These are phyloP conservation scores for Oryza rufipogon DNA, from an alignment of 176 grass and related monocot genomes.

Conservation along the genomic window DNA sequence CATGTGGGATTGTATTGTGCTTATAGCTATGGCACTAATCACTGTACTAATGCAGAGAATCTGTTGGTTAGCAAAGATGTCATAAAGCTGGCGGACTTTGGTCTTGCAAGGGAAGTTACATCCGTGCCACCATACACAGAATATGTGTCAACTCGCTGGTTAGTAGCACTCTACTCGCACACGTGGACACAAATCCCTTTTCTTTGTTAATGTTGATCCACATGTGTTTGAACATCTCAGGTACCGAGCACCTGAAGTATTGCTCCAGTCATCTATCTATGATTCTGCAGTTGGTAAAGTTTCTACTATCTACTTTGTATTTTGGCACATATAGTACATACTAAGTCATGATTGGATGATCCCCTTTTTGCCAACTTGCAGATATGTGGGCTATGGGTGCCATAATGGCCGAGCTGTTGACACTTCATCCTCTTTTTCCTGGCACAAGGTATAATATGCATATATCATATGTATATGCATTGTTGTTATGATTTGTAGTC, in stretches of 20 bases:
- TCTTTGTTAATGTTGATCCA: conserved; percentile 35
- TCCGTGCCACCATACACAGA: conserved; percentile 91
- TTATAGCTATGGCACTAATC: conserved; percentile 8
- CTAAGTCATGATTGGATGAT: conserved; percentile 32
- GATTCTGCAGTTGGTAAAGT: conserved; percentile 85
- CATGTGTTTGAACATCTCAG: conserved; percentile 52
- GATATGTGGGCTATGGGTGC: conserved; percentile 99
- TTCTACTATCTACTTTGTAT: conserved; percentile 43
- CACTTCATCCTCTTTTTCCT: conserved; percentile 93
- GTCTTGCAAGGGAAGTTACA: conserved; percentile 88
- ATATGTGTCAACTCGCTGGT: conserved; percentile 99
- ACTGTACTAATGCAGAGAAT: conserved; percentile 59
- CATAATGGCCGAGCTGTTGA: conserved; percentile 97
- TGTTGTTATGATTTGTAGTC: conserved; percentile 15
- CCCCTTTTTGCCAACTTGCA: conserved; percentile 47
- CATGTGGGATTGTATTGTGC: neutral
- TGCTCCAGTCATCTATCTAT: conserved; percentile 92
- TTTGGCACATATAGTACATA: neutral
- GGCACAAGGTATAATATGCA: conserved; percentile 84
- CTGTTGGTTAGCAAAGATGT: conserved; percentile 88
- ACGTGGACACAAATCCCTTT: neutral
- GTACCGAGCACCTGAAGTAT: conserved; percentile 97
- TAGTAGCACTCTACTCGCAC: neutral
- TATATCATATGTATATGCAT: conserved; percentile 21
- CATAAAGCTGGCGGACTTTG: conserved; percentile 99